A percentile compares a stretch with the other conserved stretches of the same genome.
phyloP scores from a whole-genome alignment of 257 asterid genomes.

The Schizonepeta tenuifolia region DNA sequence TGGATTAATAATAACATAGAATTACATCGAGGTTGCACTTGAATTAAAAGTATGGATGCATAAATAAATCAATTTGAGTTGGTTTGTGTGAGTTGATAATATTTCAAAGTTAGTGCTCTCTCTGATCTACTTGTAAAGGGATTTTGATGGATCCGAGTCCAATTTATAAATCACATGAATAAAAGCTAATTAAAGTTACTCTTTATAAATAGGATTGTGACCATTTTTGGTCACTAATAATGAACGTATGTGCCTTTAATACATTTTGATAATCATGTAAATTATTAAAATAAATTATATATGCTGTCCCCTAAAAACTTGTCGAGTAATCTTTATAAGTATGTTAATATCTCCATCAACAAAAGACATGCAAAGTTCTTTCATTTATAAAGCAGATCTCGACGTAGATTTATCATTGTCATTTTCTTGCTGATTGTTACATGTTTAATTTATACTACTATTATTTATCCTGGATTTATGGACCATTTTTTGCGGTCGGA shows the following conservation, averaged over 20 bases:
- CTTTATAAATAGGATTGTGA: background rate
- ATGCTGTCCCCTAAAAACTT: background rate
- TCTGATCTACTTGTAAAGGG: background rate
- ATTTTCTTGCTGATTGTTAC: background rate
- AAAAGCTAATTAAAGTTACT: background rate
- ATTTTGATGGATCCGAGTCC: background rate
- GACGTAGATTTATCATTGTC: background rate
- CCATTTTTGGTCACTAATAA: background rate
- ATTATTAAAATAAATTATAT: background rate
- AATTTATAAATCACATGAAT: background rate
- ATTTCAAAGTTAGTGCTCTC: background rate
- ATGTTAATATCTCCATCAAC: background rate
- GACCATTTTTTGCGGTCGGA: background rate
- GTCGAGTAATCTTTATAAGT: background rate
- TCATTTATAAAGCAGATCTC: background rate
- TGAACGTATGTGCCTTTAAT: background rate
- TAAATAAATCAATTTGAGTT: background rate
- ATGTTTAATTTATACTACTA: background rate
- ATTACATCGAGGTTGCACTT: background rate
- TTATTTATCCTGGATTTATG: conserved; percentile 13
- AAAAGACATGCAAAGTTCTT: background rate
- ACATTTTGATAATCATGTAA: background rate
- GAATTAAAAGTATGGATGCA: background rate
- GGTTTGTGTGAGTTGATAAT: background rate
- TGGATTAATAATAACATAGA: background rate